Base-by-base conservation (phyloP, 352 stramenopile species). In the Globisporangium paroecandrum region DNA sequence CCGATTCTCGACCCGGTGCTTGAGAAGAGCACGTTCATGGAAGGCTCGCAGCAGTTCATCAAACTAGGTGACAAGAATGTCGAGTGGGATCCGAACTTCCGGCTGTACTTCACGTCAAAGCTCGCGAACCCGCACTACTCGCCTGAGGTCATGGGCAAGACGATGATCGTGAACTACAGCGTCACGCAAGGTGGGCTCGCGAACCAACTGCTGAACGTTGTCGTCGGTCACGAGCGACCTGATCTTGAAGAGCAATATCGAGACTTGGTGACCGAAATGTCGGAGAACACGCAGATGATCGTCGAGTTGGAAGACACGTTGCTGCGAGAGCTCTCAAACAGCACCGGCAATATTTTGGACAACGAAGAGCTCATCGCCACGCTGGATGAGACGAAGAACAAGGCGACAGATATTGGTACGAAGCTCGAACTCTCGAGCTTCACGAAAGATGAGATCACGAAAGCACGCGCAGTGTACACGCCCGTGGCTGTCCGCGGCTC, bases 151-250 rank as follows among this genome's bases (percentile, higher is more conserved):
- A 98, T 98, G 94, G 90, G 93, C 29, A 98, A 98, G 65, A 98
- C 93, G 0, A 98, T 98, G 91, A 97, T 98, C 54, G 94, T 98
- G 62, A 98, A 98, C 77, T 98, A 98, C 77, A 95, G 87, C 63
- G 95, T 98, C 7, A 98, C 95, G 0, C 89, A 97, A 60, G 82
- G 94, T 38, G 95, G 95, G 0, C 72, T 98, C 3, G 89, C 91
- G 0, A 97, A 98, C 71, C 95, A 98, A 64, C 81, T 98, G 20
- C 70, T 98, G 1, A 98, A 98, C 70, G 90, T 98, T 2, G 95
- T 98, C 4, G 95, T 98, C 5, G 92, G 77, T 0, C 92, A 98
- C 66, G 95, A 98, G 64, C 82, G 95, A 1, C 88, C 90, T 0
- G 95, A 98, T 66, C 70, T 98, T 0, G 95, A 98, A 73, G 89